A percentile compares a stretch with the other conserved stretches of the same genome.
These are phyloP conservation scores for Aphanomyces astaci DNA, from an alignment of 352 stramenopile species.

Conservation along the genomic window DNA sequence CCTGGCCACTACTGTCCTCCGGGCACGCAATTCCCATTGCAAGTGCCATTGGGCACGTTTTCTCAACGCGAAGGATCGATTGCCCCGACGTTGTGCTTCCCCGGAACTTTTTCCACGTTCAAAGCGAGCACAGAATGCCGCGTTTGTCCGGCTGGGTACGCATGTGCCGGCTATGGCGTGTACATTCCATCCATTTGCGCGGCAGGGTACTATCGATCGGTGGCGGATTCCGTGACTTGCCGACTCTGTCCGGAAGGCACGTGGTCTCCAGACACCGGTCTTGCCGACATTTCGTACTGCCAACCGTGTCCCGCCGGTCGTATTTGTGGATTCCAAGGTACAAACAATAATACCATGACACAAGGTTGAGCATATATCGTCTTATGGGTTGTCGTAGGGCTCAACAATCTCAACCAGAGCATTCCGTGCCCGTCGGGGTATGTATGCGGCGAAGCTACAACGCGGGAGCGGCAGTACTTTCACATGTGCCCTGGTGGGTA, in stretches of 20 bases:
- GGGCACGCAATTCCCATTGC: constrained; percentile 73
- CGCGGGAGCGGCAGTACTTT: constrained; percentile 84
- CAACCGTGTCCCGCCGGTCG: constrained; percentile 91
- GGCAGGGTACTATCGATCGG: constrained; percentile 89
- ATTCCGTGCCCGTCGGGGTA: constrained; percentile 88
- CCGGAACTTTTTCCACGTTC: constrained; percentile 93
- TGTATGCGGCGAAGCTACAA: constrained; percentile 90
- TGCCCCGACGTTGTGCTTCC: constrained; percentile 92
- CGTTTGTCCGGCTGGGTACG: constrained; percentile 91
- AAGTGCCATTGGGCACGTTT: constrained; percentile 91
- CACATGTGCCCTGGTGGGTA: constrained; percentile 89
- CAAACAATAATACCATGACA: too few relatives aligned
- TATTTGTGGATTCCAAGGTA: constrained; percentile 84
- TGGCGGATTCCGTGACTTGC: constrained; percentile 93
- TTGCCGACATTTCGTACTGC: constrained; percentile 93
- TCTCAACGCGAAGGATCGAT: constrained; percentile 80
- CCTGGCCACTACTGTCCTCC: constrained; percentile 95
- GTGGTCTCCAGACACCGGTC: constrained; percentile 86
- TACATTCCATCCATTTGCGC: constrained; percentile 94
- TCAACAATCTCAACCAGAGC: constrained; percentile 79
- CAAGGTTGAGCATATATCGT: too few relatives aligned
- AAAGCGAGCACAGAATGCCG: constrained; percentile 81
- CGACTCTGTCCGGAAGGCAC: constrained; percentile 91
- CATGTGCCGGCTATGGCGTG: constrained; percentile 90
- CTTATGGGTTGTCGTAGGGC: constrained; percentile 33